Conservation (phyloP, 1,284 basidiomycete species). For the Ustilago vetiveriae region DNA sequence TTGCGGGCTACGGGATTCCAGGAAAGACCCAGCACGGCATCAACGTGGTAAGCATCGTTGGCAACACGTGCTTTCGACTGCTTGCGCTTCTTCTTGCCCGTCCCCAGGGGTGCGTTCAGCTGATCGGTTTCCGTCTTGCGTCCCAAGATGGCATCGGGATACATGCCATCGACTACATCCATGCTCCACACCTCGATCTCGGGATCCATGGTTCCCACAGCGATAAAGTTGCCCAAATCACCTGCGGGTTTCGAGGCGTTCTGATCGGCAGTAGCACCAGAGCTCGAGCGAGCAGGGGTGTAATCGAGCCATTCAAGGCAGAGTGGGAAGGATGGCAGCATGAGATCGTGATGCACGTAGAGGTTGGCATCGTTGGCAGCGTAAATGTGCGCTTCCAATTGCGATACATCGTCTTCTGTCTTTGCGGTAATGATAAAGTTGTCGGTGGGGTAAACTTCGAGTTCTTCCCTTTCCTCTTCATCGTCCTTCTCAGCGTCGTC, state of each 20-base stretch:
- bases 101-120: conserved; percentile 57
- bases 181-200: conserved; percentile 99
- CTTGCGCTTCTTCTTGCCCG: conserved; percentile 75
- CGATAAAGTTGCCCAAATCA: conserved; percentile 85
- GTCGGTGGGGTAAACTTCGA: conserved; percentile 88
- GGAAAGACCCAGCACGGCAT: conserved; percentile 87
- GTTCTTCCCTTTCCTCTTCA: conserved; percentile 83
- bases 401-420: conserved; percentile 96
- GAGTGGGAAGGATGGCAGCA: conserved; percentile 96
- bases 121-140: conserved; percentile 72
- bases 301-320: conserved; percentile 99
- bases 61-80: conserved; percentile 78
- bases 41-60: conserved; percentile 83
- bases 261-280: conserved; percentile 19
- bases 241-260: conserved; percentile 55
- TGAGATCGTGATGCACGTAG: conserved; percentile 96
- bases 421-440: conserved; percentile 92
- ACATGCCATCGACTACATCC: conserved; percentile 91
- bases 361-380: conserved; percentile 72
- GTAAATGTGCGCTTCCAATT: conserved; percentile 75
- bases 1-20: conserved; percentile 93
- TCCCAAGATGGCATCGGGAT: conserved; percentile 90
- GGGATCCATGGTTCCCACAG: conserved; percentile 95
- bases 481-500: conserved; percentile 76
- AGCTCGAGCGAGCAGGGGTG: conserved; percentile 74